phyloP scores from a whole-genome alignment of 345 rosid genomes.

The Stellera chamaejasme region DNA sequence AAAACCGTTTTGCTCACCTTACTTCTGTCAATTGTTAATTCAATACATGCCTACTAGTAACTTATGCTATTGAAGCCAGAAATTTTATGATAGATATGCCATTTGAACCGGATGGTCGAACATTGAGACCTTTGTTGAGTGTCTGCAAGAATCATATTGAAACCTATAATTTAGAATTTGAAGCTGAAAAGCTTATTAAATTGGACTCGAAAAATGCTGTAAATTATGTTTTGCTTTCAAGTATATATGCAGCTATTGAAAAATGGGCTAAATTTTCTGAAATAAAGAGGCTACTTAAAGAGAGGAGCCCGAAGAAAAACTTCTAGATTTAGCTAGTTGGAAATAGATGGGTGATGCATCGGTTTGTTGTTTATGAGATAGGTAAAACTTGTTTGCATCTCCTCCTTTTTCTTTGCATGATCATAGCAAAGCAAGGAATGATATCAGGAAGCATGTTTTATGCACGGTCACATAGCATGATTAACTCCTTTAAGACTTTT shows the following conservation, averaged over 20 bases:
- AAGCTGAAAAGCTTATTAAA: conserved; percentile 31
- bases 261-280: conserved; percentile 45
- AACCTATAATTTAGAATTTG: conserved; percentile 30
- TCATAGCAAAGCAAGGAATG: too few species aligned
- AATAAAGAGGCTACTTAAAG: conserved; percentile 36
- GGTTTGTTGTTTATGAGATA: conserved; percentile 40
- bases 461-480: too few species aligned
- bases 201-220: conserved; percentile 47
- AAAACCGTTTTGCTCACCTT: too few species aligned
- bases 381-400: too few species aligned
- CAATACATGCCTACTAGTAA: too few species aligned
- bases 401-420: too few species aligned
- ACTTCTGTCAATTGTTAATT: too few species aligned
- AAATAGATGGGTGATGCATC: conserved; percentile 29
- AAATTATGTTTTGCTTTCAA: conserved; percentile 39
- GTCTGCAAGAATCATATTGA: conserved; percentile 36
- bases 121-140: conserved; percentile 44
- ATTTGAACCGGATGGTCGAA: conserved; percentile 34
- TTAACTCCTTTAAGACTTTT: too few species aligned
- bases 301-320: conserved; percentile 36
- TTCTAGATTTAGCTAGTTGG: conserved; percentile 49
- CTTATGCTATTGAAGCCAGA: conserved; percentile 38
- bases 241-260: conserved; percentile 48
- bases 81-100: conserved; percentile 34
- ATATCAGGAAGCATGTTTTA: too few species aligned